phyloP scores from a whole-genome alignment of 192 early-diverging fungal species.

The Physocladia obscura region DNA sequence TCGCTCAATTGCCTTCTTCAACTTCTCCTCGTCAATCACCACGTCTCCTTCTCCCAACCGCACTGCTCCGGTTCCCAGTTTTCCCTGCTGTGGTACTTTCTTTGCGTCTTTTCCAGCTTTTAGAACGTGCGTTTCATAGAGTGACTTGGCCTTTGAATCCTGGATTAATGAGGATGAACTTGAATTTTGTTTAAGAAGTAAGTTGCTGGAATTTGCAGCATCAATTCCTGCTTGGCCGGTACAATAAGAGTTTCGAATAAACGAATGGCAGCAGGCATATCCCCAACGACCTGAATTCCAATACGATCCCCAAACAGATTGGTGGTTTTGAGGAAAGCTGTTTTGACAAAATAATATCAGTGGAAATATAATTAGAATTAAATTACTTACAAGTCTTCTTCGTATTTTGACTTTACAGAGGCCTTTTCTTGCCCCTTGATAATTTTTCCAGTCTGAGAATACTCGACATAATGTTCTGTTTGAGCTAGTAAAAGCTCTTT shows the following conservation, averaged over 20 bases:
- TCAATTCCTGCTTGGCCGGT: constrained; percentile 78
- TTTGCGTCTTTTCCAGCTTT: constrained; percentile 35
- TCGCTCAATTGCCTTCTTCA: constrained; percentile 51
- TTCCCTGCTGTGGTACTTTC: constrained; percentile 28
- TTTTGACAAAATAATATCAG: neutral
- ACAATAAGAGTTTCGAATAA: constrained; percentile 83
- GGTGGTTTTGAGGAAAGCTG: constrained; percentile 80
- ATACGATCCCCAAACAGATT: constrained; percentile 88
- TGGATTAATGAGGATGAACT: neutral
- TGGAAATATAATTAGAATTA: neutral
- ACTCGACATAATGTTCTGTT: constrained; percentile 94
- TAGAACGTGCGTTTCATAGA: constrained; percentile 39
- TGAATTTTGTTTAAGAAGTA: constrained; percentile 26
- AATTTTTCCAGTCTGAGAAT: constrained; percentile 85
- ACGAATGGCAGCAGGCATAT: constrained; percentile 88
- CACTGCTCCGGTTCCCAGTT: constrained; percentile 13
- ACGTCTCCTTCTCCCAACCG: constrained; percentile 61
- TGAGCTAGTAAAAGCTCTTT: constrained; percentile 89
- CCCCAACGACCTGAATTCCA: constrained; percentile 96
- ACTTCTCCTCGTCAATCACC: constrained; percentile 51
- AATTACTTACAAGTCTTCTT: constrained; percentile 80
- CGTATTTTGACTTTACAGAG: constrained; percentile 79
- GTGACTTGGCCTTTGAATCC: constrained; percentile 20
- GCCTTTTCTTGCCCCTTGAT: constrained; percentile 80
- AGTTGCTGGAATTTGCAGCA: constrained; percentile 52